Evolutionary conservation across 2,329 filamentous ascomycete species (phyloP).

Genomic region (Phaeoacremonium minimum): DNA sequence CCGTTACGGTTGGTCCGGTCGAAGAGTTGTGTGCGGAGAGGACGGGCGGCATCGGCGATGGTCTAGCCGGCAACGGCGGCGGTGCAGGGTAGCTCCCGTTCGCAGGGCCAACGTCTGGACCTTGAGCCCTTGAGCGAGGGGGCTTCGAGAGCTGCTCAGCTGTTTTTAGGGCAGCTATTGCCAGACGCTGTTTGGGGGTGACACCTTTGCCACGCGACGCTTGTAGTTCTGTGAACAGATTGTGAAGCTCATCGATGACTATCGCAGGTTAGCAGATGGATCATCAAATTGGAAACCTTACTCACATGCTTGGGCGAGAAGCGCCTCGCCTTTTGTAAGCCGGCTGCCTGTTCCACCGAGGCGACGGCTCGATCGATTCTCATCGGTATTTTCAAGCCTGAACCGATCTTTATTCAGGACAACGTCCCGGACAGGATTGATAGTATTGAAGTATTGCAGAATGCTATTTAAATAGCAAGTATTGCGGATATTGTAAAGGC

Average conservation of each 20-base stretch:
- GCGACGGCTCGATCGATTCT: conserved; percentile 59
- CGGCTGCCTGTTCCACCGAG: conserved; percentile 64
- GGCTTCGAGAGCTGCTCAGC: conserved; percentile 17
- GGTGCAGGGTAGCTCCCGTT: conserved; percentile 19
- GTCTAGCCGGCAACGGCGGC: conserved; percentile 47
- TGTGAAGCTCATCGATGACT: conserved; percentile 73
- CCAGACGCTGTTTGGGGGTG: conserved; percentile 70
- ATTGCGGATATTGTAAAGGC: conserved; percentile 90
- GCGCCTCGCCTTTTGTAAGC: conserved; percentile 29
- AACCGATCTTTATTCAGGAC: conserved; percentile 72
- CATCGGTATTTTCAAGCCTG: conserved; percentile 62
- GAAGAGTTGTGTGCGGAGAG: conserved; percentile 10
- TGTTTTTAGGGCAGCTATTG: conserved; percentile 66
- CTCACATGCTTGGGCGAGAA: conserved; percentile 66
- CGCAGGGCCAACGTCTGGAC: conserved; percentile 8
- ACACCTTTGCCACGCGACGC: conserved; percentile 58
- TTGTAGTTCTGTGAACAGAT: conserved; percentile 68
- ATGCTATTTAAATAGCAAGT: conserved; percentile 98
- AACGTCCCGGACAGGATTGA: conserved; percentile 75
- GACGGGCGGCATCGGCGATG: conserved; percentile 32
- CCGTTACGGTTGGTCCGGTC: conserved; percentile 12
- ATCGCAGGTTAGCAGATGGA: conserved; percentile 10
- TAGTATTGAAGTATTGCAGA: conserved; percentile 89
- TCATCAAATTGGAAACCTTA: conserved; percentile 12
- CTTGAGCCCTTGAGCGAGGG: conserved; percentile 7